Evolutionary conservation across 176 grass and related monocot genomes (phyloP).

Genomic region (Eragrostis nindensis): DNA sequence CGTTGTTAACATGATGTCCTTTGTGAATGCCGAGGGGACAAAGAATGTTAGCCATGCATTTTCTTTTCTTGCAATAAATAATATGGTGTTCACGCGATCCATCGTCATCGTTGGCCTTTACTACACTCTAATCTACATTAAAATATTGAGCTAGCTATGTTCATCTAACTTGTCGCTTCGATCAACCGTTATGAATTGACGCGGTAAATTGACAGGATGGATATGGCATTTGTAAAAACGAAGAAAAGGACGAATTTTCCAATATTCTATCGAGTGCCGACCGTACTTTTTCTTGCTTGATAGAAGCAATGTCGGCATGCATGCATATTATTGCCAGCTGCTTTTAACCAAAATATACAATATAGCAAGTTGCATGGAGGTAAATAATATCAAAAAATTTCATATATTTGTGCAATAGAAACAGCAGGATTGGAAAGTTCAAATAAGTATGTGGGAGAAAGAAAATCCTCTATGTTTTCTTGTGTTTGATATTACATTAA

Average conservation of each 20-base stretch:
- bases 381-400: too few species aligned
- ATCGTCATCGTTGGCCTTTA: too few species aligned
- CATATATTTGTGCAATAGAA: too few species aligned
- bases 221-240: neutral
- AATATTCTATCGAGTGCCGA: slow-evolving; percentile 14
- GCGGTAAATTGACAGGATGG: slow-evolving; percentile 17
- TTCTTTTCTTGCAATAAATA: neutral
- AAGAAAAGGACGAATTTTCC: slow-evolving; percentile 24
- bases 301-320: slow-evolving; percentile 2
- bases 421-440: too few species aligned
- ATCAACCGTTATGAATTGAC: slow-evolving; percentile 31
- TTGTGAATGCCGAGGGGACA: slow-evolving; percentile 14
- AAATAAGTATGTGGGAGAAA: too few species aligned
- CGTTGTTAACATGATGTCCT: neutral
- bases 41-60: slow-evolving; percentile 20
- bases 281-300: neutral
- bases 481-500: too few species aligned
- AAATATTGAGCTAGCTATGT: slow-evolving; percentile 12
- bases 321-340: too few species aligned
- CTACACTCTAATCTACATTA: slow-evolving; percentile 2
- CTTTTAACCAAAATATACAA: too few species aligned
- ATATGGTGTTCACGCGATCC: neutral
- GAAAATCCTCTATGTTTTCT: too few species aligned
- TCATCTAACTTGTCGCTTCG: slow-evolving; percentile 41
- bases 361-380: too few species aligned